Conservation (phyloP, 805 yeast species). For the Wickerhamomyces pijperi region DNA sequence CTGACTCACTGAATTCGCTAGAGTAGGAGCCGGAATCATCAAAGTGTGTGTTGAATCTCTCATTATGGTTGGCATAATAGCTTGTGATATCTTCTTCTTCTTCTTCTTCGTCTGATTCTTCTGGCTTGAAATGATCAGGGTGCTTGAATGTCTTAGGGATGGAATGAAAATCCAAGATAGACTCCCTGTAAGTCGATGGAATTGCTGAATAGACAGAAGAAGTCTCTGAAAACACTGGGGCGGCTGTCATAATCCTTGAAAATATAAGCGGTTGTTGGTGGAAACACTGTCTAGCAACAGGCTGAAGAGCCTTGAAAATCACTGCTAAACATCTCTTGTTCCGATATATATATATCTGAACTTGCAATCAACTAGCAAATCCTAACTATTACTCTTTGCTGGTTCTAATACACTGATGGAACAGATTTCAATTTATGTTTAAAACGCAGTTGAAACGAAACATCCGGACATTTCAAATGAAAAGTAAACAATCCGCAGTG, state of each 20-base stretch:
- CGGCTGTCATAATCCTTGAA: neutral
- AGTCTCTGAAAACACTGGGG: constrained; percentile 2
- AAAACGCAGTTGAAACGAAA: constrained; percentile 1
- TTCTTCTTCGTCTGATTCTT: neutral
- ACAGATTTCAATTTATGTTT: neutral
- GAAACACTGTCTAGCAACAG: too few species aligned
- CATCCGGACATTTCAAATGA: neutral
- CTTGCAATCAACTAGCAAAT: too few species aligned
- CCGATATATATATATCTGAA: too few species aligned
- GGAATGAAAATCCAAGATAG: neutral
- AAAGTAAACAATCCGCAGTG: too few species aligned
- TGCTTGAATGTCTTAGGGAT: neutral
- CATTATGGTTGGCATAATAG: neutral
- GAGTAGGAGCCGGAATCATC: neutral
- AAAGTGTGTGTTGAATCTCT: neutral
- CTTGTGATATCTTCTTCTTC: neutral
- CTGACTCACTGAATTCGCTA: neutral
- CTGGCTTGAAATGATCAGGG: neutral
- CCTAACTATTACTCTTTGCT: neutral
- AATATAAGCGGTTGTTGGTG: neutral
- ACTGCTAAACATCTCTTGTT: too few species aligned
- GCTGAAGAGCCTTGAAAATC: too few species aligned
- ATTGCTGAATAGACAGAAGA: constrained; percentile 3
- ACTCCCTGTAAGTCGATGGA: constrained; percentile 1
- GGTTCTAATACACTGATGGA: neutral